Base-by-base conservation (phyloP, 2,329 filamentous ascomycete species). In the Botryotinia narcissicola region DNA sequence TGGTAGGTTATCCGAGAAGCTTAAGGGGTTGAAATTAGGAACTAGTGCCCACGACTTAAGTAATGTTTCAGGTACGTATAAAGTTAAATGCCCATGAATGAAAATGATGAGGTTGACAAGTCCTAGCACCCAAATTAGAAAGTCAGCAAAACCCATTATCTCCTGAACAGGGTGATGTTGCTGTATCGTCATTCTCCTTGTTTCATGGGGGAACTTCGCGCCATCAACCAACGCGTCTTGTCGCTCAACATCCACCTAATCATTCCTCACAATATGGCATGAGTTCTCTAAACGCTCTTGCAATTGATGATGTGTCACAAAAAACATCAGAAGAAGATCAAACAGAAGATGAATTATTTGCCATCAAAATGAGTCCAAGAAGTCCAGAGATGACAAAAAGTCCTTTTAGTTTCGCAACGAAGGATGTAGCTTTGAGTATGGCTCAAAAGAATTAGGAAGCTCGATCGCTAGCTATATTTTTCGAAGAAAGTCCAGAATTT, bases 361-460 rank as follows among this genome's bases (percentile, higher is more conserved):
- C 94, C 0, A 87, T 97, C 70, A 94, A 93, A 1, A 89, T 97
- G 83, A 95, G 93, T 79, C 94, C 94, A 1, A 87, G 94, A 69
- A 95, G 93, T 78, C 94, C 94, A 0, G 94, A 97, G 77, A 94
- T 96, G 86, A 90, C 90, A 71, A 93, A 90, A 78, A 95, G 93
- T 80, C 94, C 94, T 0, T 98, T 97, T 80, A 89, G 87, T 78
- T 83, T 88, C 63, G 74, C 80, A 40, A 76, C 75, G 6, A 78
- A 77, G 71, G 79, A 81, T 67, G 78, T 78, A 40, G 76, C 76
- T 37, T 79, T 79, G 6, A 81, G 80, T 75, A 48, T 78, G 72
- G 79, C 54, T 40, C 48, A 25, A 48, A 72, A 59, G 62, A 51
- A 40, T 18, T 40, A 51, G 25, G 37, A 66, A 29, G 16, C 35